Conservation (phyloP, 352 stramenopile species). For the Globisporangium parvum region DNA sequence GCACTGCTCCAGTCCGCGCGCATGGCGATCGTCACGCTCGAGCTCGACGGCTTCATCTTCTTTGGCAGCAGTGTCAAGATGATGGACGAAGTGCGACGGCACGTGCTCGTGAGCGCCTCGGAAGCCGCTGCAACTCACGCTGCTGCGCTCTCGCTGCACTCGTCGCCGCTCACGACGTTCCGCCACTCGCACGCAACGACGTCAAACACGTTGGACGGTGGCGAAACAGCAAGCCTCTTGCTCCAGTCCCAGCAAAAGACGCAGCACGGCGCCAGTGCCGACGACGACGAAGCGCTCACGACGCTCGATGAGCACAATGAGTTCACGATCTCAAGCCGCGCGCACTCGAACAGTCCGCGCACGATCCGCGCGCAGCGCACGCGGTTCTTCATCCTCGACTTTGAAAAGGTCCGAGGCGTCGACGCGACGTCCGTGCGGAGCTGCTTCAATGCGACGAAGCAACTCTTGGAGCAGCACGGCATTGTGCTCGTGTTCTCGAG, state of each 20-base stretch:
- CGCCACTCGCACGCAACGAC: slow-evolving; percentile 5
- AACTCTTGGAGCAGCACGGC: slow-evolving; percentile 69
- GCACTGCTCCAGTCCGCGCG: slow-evolving; percentile 62
- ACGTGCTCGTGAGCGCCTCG: slow-evolving; percentile 56
- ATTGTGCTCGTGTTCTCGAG: slow-evolving; percentile 73
- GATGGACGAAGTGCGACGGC: slow-evolving; percentile 81
- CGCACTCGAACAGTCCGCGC: slow-evolving; percentile 15
- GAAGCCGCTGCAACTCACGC: slow-evolving; percentile 13
- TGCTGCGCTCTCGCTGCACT: slow-evolving; percentile 3
- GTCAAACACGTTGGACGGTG: neutral
- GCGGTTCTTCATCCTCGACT: slow-evolving; percentile 86
- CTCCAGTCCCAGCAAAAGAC: neutral
- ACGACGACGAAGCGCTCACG: slow-evolving; percentile 36
- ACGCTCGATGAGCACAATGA: slow-evolving; percentile 46
- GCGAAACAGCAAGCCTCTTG: neutral
- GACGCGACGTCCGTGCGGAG: slow-evolving; percentile 84
- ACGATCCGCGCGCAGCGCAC: slow-evolving; percentile 66
- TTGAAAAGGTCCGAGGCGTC: slow-evolving; percentile 85
- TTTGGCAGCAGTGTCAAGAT: slow-evolving; percentile 85
- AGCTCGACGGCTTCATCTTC: slow-evolving; percentile 86
- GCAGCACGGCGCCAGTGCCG: neutral
- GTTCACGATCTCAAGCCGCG: slow-evolving; percentile 24
- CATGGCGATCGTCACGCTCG: slow-evolving; percentile 80
- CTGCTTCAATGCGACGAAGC: slow-evolving; percentile 84
- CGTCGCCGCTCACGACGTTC: slow-evolving; percentile 9